These are phyloP conservation scores for Linnemannia schmuckeri DNA, from an alignment of 192 early-diverging fungal species.

Conservation along the genomic window DNA sequence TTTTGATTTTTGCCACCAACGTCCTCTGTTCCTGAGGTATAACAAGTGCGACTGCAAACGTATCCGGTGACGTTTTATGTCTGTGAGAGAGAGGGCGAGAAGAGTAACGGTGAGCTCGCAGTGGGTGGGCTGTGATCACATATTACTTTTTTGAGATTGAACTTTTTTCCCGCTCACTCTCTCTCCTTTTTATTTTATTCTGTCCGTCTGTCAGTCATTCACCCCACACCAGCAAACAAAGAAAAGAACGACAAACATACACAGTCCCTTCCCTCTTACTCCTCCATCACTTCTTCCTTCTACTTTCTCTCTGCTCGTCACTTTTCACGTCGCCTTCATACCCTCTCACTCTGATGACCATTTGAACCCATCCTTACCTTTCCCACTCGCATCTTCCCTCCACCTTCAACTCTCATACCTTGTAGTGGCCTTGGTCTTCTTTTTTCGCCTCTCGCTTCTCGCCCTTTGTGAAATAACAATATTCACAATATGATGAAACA, in stretches of 20 bases:
- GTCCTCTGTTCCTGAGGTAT: not conserved
- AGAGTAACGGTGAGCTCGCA: too few relatives aligned
- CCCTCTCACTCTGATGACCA: not conserved
- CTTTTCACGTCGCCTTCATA: conserved; percentile 3
- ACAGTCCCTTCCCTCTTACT: not conserved
- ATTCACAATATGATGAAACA: conserved; percentile 34
- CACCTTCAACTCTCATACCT: not conserved
- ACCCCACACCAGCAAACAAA: not conserved
- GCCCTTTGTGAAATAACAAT: not conserved
- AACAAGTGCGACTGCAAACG: not conserved
- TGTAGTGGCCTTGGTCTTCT: not conserved
- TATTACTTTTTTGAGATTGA: not conserved
- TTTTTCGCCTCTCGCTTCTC: not conserved
- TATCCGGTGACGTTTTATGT: not conserved
- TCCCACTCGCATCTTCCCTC: not conserved
- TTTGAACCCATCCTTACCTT: not conserved
- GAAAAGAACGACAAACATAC: not conserved
- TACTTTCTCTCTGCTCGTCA: not conserved
- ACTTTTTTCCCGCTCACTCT: not conserved
- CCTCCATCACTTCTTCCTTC: too few relatives aligned
- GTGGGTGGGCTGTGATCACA: not conserved
- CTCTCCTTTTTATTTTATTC: conserved; percentile 10
- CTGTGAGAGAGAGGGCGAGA: too few relatives aligned
- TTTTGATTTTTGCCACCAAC: conserved; percentile 4
- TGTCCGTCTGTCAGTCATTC: not conserved